phyloP scores from a whole-genome alignment of 257 asterid species.

The Perilla frutescens region DNA sequence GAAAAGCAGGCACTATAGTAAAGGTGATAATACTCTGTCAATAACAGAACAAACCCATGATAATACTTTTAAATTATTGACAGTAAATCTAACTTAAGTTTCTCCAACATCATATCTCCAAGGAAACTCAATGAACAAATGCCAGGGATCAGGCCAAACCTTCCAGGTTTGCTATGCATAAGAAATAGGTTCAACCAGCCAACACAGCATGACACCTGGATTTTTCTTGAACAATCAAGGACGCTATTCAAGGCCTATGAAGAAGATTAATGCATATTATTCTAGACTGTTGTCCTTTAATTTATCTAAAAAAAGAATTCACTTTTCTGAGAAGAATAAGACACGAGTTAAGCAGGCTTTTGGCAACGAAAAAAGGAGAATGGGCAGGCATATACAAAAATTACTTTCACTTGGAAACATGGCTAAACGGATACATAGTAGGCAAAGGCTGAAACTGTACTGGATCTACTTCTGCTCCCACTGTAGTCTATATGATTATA shows the following conservation, averaged over 20 bases:
- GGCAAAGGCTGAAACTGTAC: slow-evolving; percentile 4
- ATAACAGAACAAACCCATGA: slow-evolving; percentile 19
- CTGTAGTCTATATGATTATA: not conserved
- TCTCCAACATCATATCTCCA: not conserved
- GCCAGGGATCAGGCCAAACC: not conserved
- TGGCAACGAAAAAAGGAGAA: not conserved
- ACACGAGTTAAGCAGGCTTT: not conserved
- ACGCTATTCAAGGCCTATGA: not conserved
- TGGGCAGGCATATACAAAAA: not conserved
- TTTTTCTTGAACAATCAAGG: not conserved
- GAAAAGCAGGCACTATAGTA: slow-evolving; percentile 5
- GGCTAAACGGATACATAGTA: not conserved
- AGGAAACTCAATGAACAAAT: slow-evolving; percentile 7
- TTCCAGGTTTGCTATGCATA: not conserved
- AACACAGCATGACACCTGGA: not conserved
- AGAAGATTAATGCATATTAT: not conserved
- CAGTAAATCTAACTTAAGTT: not conserved
- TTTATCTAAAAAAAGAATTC: not conserved
- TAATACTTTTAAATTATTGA: not conserved
- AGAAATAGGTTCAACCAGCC: not conserved
- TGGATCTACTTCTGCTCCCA: not conserved
- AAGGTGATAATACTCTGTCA: slow-evolving; percentile 1
- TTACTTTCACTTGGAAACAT: not conserved
- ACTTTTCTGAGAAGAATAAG: not conserved
- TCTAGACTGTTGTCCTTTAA: not conserved